Conservation (phyloP, 2,329 filamentous ascomycete species). For the Aspergillus brasiliensis region DNA sequence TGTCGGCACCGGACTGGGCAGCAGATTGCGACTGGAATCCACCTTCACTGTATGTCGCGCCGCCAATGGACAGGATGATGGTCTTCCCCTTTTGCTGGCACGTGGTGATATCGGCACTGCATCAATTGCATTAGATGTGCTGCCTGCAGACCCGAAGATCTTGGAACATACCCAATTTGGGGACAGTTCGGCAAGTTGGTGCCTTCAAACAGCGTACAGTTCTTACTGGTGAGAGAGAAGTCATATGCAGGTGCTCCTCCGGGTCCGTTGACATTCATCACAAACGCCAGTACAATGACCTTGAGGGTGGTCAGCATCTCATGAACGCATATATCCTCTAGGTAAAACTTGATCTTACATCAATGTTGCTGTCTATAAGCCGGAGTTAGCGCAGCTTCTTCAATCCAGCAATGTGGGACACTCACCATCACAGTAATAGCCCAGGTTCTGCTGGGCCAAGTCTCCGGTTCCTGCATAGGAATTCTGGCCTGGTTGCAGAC, state of each 20-base stretch:
- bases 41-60: slow-evolving; percentile 69
- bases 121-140: not conserved
- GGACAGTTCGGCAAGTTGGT: slow-evolving; percentile 63
- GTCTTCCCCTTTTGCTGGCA: slow-evolving; percentile 71
- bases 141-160: not conserved
- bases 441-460: slow-evolving; percentile 57
- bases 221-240: slow-evolving; percentile 65
- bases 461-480: slow-evolving; percentile 53
- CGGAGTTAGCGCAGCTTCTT: slow-evolving; percentile 14
- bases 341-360: slow-evolving; percentile 15
- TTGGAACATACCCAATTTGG: slow-evolving; percentile 59
- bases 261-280: slow-evolving; percentile 58
- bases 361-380: slow-evolving; percentile 30
- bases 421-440: slow-evolving; percentile 62
- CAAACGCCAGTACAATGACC: slow-evolving; percentile 67
- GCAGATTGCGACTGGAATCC: slow-evolving; percentile 60
- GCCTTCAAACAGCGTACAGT: slow-evolving; percentile 62
- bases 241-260: slow-evolving; percentile 58
- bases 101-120: slow-evolving; percentile 50
- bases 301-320: slow-evolving; percentile 28
- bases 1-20: slow-evolving; percentile 60
- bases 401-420: not conserved
- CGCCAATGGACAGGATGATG: slow-evolving; percentile 71
- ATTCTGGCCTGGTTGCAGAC: slow-evolving; percentile 56
- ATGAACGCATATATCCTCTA: not conserved